Base-by-base conservation (phyloP, 23 red algal genomes). In the Gracilaria domingensis region DNA sequence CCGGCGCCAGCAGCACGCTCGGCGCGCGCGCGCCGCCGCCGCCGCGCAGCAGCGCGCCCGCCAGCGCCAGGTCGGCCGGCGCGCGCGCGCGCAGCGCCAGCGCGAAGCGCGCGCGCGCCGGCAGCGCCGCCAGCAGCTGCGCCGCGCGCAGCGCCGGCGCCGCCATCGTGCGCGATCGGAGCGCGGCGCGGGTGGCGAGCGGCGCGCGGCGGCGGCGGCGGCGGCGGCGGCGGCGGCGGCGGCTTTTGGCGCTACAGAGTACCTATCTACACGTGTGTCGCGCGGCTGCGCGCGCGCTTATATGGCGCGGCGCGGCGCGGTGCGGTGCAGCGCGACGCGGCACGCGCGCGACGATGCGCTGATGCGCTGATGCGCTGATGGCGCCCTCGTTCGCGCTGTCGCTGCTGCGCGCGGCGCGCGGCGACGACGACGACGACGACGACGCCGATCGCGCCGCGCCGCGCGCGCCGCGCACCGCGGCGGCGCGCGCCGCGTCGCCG, bases 61-160 rank as follows among this genome's bases (percentile, higher is more conserved):
- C 66, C 66, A 71, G 66, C 33, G 66, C 66, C 33, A 71, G 16
- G 36, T 71, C 66, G 66, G n/a, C 28, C 3, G 12, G 66, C 66
- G 66, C 66, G 24, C 66, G 33, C 66, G 24, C 66, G 66, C 66
- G 66, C 66, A 71, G 66, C 30, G 36, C 66, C 16, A 75, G 16
- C 16, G 70, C 70, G 40, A 24, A 75, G 36, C n/a, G 36, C 38
- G 70, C 70, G 70, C 8, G 21, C 8, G 5, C 8, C 59, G 59
- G 59, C n/a, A 64, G 59, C 59, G 59, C 8, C 21, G 59, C 28
- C n/a, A 64, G 59, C 17, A 30, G n/a, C 28, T 6, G 5, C 17
- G 5, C 59, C 28, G 59, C 59, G 21, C 59, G 59, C 17, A 64
- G 33, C 33, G 62, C 62, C 36, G 12, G 60, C 58, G 56, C 16